A percentile compares a stretch with the other conserved stretches of the same genome.
phyloP scores from a whole-genome alignment of 2,329 filamentous ascomycete genomes.

The Claviceps fusiformis region DNA sequence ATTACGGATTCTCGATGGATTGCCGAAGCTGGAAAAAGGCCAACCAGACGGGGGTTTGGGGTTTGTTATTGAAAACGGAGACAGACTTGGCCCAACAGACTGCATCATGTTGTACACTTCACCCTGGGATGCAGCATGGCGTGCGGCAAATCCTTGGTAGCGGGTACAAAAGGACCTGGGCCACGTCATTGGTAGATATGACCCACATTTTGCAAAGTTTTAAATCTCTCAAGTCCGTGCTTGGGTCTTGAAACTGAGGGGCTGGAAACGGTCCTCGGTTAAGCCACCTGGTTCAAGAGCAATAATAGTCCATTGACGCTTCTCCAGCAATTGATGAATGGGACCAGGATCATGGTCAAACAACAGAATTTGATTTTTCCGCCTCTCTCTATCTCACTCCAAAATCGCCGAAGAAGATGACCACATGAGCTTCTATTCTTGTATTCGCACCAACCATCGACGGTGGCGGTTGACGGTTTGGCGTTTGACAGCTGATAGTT shows the following conservation, averaged over 20 bases:
- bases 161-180: background rate
- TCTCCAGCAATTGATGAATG: background rate
- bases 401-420: background rate
- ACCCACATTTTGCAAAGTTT: background rate
- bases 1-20: background rate
- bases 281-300: background rate
- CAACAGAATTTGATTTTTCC: background rate
- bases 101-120: background rate
- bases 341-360: background rate
- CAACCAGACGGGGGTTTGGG: background rate
- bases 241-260: background rate
- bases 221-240: background rate
- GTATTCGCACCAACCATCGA: background rate
- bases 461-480: background rate
- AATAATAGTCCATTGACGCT: no score
- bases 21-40: background rate
- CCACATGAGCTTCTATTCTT: background rate
- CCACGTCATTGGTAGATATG: background rate
- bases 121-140: background rate
- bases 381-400: background rate
- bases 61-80: background rate
- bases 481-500: background rate
- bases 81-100: background rate
- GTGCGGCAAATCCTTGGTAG: background rate
- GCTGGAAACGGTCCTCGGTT: background rate